These are phyloP conservation scores for Pythium aquatile DNA, from an alignment of 352 stramenopile species.

Conservation along the genomic window DNA sequence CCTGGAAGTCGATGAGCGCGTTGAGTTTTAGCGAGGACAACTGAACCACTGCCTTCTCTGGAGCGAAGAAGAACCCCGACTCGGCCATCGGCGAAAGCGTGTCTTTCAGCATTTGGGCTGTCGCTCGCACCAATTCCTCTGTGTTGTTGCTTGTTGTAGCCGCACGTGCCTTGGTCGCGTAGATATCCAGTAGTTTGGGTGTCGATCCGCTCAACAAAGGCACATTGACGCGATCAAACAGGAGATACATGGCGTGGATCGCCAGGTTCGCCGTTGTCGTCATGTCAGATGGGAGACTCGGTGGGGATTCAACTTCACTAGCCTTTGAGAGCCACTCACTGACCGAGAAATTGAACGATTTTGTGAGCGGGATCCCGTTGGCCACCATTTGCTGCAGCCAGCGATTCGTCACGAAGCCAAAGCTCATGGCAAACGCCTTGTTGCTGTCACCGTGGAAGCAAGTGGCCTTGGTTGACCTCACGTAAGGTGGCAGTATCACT, in stretches of 20 bases:
- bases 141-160: neutral
- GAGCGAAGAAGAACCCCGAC: constrained; percentile 22
- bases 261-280: constrained; percentile 18
- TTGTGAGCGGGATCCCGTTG: neutral
- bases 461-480: neutral
- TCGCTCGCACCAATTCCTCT: constrained; percentile 2
- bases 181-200: constrained; percentile 12
- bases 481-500: constrained; percentile 11
- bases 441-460: neutral
- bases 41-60: neutral
- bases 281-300: constrained; percentile 14
- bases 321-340: constrained; percentile 11
- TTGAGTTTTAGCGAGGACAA: constrained; percentile 13
- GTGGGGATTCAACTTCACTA: neutral
- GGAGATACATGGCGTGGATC: constrained; percentile 18
- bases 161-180: neutral
- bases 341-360: constrained; percentile 19
- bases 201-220: constrained; percentile 10
- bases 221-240: constrained; percentile 11
- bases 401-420: constrained; percentile 15
- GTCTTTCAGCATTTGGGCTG: constrained; percentile 11
- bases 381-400: constrained; percentile 3
- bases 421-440: constrained; percentile 12
- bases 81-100: constrained; percentile 7
- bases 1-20: constrained; percentile 9